Conservation (phyloP, 495 filamentous ascomycete genomes). For the Bacidia gigantensis region DNA sequence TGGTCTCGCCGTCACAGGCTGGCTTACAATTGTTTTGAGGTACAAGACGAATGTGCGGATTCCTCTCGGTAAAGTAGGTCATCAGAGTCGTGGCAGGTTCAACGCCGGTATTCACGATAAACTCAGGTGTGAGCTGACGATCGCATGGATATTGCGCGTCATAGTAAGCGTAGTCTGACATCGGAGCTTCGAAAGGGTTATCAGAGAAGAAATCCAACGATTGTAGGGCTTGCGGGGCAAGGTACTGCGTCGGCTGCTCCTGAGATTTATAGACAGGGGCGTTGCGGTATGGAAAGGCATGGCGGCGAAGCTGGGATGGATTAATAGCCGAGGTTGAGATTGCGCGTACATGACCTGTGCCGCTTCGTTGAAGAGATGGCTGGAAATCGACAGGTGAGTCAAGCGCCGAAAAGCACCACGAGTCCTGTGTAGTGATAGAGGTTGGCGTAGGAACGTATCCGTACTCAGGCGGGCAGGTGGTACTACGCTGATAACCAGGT, state of each 20-base stretch:
- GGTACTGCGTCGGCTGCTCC: conserved; percentile 28
- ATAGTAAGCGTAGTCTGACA: not conserved
- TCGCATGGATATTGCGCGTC: conserved; percentile 7
- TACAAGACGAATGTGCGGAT: conserved; percentile 69
- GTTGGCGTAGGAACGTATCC: conserved; percentile 40
- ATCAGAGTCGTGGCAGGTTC: conserved; percentile 50
- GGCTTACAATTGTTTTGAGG: conserved; percentile 49
- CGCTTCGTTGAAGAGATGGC: conserved; percentile 33
- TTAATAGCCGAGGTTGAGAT: conserved; percentile 59
- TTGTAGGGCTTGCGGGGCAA: conserved; percentile 29
- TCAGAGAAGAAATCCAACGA: conserved; percentile 32
- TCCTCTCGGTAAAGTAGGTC: conserved; percentile 62
- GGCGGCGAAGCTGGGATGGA: conserved; percentile 48
- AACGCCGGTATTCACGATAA: conserved; percentile 26
- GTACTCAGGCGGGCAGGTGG: conserved; percentile 48
- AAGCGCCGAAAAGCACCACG: conserved; percentile 26
- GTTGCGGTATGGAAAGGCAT: conserved; percentile 68
- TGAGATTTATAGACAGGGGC: conserved; percentile 53
- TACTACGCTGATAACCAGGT: conserved; percentile 40
- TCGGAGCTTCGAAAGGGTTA: not conserved
- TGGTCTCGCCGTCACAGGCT: conserved; percentile 40
- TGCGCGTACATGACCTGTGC: conserved; percentile 39
- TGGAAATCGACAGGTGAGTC: conserved; percentile 56
- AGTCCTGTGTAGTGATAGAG: conserved; percentile 29
- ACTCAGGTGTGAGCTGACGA: conserved; percentile 20